Evolutionary conservation across 2,329 filamentous ascomycete species (phyloP).

Genomic region (Fusarium fracticaudum): DNA sequence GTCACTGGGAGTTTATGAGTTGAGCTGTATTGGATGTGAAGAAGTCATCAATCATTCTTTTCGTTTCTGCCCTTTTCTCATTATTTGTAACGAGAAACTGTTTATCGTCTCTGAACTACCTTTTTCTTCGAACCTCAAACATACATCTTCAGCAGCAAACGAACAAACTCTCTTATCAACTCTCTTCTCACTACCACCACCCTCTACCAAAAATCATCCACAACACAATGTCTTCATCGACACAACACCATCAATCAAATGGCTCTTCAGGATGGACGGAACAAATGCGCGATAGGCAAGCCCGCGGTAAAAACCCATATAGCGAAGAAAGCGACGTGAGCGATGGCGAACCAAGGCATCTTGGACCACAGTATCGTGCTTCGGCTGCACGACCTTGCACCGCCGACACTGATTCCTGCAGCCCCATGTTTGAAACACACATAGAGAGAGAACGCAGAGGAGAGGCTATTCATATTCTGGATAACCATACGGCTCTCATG

Average conservation of each 20-base stretch:
- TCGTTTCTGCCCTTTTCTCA: not conserved
- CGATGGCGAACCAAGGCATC: conserved; percentile 30
- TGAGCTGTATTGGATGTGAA: not conserved
- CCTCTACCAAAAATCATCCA: not conserved
- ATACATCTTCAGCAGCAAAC: not conserved
- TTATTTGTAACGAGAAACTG: not conserved
- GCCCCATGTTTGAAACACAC: conserved; percentile 51
- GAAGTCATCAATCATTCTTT: not conserved
- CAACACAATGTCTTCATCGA: conserved; percentile 27
- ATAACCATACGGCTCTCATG: conserved; percentile 67
- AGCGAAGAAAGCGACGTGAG: conserved; percentile 38
- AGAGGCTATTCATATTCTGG: conserved; percentile 63
- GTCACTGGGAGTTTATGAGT: not conserved
- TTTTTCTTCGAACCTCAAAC: not conserved
- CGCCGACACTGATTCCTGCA: not conserved
- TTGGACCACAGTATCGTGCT: conserved; percentile 16
- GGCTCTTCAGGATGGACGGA: conserved; percentile 53
- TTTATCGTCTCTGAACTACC: not conserved
- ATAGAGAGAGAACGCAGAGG: conserved; percentile 55
- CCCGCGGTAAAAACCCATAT: conserved; percentile 67
- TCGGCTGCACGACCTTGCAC: not conserved
- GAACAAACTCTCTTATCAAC: not conserved
- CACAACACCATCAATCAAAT: conserved; percentile 48
- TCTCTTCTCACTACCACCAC: not conserved
- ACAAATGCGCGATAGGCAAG: conserved; percentile 66